Evolutionary conservation across 345 rosid genomes (phyloP).

Genomic region (Lepidium didymum): DNA sequence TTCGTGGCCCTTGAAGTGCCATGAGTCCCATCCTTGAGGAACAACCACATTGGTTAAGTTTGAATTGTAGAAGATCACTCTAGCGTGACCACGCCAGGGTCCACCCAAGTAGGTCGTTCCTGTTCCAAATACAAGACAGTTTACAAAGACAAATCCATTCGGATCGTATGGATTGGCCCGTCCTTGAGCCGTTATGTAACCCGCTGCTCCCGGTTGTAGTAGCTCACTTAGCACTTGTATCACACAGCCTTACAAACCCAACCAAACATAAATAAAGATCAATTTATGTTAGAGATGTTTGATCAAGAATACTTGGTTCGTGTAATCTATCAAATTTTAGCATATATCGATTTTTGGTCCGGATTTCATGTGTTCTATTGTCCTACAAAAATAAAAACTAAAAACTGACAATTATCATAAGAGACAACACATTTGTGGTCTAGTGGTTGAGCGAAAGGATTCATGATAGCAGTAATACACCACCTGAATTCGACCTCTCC

Average conservation of each 20-base stretch:
- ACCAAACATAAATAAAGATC: not conserved
- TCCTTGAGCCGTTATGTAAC: constrained; percentile 53
- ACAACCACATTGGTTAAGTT: constrained; percentile 17
- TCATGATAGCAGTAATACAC: too few species aligned
- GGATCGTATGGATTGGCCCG: constrained; percentile 26
- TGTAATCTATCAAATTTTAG: not conserved
- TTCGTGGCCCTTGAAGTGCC: constrained; percentile 29
- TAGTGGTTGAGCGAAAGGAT: too few species aligned
- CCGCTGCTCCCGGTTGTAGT: constrained; percentile 21
- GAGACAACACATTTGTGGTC: too few species aligned
- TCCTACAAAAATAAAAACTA: too few species aligned
- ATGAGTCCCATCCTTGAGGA: constrained; percentile 51
- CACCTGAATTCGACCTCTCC: too few species aligned
- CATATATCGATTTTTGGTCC: not conserved
- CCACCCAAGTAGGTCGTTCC: constrained; percentile 41
- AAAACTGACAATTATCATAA: too few species aligned
- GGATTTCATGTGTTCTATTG: too few species aligned
- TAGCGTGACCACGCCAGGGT: constrained; percentile 46
- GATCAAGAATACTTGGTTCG: too few species aligned
- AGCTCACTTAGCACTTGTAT: constrained; percentile 40
- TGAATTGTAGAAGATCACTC: constrained; percentile 39
- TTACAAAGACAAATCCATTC: constrained; percentile 40
- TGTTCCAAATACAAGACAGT: constrained; percentile 30
- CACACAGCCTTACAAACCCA: constrained; percentile 34
- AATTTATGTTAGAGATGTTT: too few species aligned